Evolutionary conservation across 1,284 basidiomycete genomes (phyloP).

Genomic region (Clitocybe nebularis): DNA sequence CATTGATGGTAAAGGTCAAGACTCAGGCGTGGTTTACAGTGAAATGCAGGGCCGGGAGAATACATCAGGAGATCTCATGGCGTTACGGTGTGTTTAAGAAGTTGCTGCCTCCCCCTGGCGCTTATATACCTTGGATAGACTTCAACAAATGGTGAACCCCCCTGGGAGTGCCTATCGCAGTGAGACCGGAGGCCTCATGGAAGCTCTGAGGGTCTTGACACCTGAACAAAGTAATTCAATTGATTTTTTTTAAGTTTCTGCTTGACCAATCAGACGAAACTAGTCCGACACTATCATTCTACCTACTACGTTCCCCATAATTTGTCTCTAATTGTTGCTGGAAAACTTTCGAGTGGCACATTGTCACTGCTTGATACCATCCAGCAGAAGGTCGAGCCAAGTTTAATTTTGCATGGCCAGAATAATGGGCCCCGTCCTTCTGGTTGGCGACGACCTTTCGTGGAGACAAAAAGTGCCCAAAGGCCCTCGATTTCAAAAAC

Average conservation of each 20-base stretch:
- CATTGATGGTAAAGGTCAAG: constrained; percentile 85
- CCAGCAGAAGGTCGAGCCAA: constrained; percentile 80
- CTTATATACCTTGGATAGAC: constrained; percentile 35
- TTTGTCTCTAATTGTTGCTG: constrained; percentile 78
- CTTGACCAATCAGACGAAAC: constrained; percentile 12
- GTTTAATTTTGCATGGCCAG: constrained; percentile 72
- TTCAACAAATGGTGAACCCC: constrained; percentile 81
- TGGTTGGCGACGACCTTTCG: constrained; percentile 92
- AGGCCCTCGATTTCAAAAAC: constrained; percentile 56
- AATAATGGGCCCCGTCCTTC: constrained; percentile 61
- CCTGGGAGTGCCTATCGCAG: constrained; percentile 86
- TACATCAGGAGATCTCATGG: constrained; percentile 87
- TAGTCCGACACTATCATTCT: constrained; percentile 88
- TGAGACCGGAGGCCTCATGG: constrained; percentile 97
- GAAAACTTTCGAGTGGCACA: constrained; percentile 74
- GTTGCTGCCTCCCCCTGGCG: not conserved
- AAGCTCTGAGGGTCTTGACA: constrained; percentile 81
- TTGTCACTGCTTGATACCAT: constrained; percentile 70
- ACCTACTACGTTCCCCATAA: constrained; percentile 97
- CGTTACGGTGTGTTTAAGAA: constrained; percentile 57
- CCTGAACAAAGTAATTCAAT: constrained; percentile 79
- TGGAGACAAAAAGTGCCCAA: constrained; percentile 79
- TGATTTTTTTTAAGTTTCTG: not conserved
- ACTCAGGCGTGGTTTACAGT: constrained; percentile 96
- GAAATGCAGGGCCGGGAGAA: constrained; percentile 99